phyloP scores from a whole-genome alignment of 2,329 filamentous ascomycete genomes.

The Pyrenochaeta sp. region DNA sequence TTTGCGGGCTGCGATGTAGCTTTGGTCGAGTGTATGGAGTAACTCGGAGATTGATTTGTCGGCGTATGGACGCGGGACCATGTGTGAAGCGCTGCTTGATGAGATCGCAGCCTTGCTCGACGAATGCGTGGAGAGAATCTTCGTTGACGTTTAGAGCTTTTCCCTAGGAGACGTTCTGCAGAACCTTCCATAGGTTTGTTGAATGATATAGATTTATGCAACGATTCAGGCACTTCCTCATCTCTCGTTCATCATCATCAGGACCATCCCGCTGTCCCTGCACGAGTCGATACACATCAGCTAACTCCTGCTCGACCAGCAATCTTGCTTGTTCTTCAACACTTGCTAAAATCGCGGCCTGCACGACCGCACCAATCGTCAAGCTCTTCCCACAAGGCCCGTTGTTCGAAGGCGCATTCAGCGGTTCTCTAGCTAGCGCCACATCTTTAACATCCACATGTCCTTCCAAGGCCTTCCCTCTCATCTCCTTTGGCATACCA shows the following conservation, averaged over 20 bases:
- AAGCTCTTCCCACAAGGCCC: background rate
- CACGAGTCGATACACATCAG: conserved; percentile 2
- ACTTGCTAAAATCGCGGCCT: background rate
- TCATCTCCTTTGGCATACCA: background rate
- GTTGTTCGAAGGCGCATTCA: background rate
- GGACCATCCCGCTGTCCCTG: background rate
- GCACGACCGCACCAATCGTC: conserved; percentile 3
- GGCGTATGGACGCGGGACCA: conserved; percentile 3
- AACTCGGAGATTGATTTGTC: background rate
- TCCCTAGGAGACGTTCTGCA: background rate
- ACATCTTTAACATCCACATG: background rate
- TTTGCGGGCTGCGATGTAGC: background rate
- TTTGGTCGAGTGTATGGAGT: background rate
- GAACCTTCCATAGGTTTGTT: background rate
- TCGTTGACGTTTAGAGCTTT: background rate
- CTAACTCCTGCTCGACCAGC: background rate
- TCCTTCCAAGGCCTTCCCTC: background rate
- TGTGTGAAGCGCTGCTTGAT: conserved; percentile 5
- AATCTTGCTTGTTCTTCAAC: conserved; percentile 1
- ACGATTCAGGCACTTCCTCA: conserved; percentile 1
- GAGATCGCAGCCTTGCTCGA: background rate
- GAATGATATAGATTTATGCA: conserved; percentile 2
- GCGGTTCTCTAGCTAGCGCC: background rate
- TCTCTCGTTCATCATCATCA: background rate
- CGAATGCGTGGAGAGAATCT: background rate